These are phyloP conservation scores for Punica granatum DNA, from an alignment of 345 rosid genomes.

Conservation along the genomic window DNA sequence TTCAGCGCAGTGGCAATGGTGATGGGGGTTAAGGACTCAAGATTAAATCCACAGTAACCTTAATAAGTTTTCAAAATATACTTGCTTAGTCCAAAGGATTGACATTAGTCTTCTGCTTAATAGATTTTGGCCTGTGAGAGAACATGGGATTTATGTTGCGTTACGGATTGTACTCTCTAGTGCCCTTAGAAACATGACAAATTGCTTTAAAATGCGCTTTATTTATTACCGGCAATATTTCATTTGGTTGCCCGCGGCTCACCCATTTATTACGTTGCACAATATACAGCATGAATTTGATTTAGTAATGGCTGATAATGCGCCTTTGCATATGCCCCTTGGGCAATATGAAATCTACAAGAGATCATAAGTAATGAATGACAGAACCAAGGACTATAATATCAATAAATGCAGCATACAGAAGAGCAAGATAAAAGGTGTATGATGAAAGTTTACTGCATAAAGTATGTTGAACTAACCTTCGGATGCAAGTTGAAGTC, in stretches of 20 bases:
- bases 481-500: constrained; percentile 77
- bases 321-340: not conserved
- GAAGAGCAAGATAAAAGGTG: not conserved
- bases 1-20: not conserved
- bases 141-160: not conserved
- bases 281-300: not conserved
- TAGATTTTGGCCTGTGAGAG: not conserved
- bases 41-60: not conserved
- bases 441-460: not conserved
- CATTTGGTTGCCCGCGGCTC: not conserved
- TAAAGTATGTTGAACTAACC: constrained; percentile 43
- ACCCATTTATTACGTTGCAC: not conserved
- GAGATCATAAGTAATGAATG: not conserved
- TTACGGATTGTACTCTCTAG: not conserved
- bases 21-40: not conserved
- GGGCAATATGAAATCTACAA: not conserved
- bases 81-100: not conserved
- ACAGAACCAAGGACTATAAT: not conserved
- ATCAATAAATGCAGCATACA: not conserved
- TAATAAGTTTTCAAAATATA: not conserved
- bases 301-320: not conserved
- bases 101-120: not conserved
- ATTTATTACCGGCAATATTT: not conserved
- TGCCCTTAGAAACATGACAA: not conserved
- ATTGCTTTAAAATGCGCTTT: not conserved